phyloP scores from a whole-genome alignment of 1,139 yeast species.

The Hanseniaspora uvarum region DNA sequence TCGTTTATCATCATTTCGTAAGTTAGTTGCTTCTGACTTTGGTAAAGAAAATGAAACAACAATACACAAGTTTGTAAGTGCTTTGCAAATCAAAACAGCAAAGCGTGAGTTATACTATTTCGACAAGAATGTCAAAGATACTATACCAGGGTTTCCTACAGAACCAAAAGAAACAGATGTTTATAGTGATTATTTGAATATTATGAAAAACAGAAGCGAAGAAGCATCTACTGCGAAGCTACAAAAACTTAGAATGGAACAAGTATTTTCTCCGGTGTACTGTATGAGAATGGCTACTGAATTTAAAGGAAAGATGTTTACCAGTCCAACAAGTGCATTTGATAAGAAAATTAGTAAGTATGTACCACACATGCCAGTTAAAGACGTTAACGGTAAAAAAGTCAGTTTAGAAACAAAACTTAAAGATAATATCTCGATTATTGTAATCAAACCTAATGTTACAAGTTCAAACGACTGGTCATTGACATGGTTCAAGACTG shows the following conservation, averaged over 20 bases:
- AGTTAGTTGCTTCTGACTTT: conserved; percentile 8
- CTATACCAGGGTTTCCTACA: conserved; percentile 31
- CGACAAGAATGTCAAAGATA: conserved; percentile 3
- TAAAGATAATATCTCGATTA: conserved; percentile 29
- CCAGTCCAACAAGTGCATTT: conserved; percentile 70
- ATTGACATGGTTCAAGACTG: conserved; percentile 56
- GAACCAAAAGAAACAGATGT: conserved; percentile 31
- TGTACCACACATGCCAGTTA: conserved; percentile 74
- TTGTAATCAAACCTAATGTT: conserved; percentile 19
- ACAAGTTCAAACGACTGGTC: conserved; percentile 29
- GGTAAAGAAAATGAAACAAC: conserved; percentile 5
- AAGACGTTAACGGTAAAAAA: conserved; percentile 39
- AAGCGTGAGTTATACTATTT: conserved; percentile 10
- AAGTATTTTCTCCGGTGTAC: conserved; percentile 4
- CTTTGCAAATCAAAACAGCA: conserved; percentile 8
- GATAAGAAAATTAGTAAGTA: conserved; percentile 62
- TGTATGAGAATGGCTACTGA: conserved; percentile 29
- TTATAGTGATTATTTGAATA: conserved; percentile 21
- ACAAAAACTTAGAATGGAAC: conserved; percentile 53
- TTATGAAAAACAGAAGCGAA: conserved; percentile 28
- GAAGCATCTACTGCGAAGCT: conserved; percentile 45
- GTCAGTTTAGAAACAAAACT: conserved; percentile 34
- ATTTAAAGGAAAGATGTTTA: conserved; percentile 75
- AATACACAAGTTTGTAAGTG: not conserved
- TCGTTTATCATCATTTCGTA: conserved; percentile 18